A percentile compares a stretch with the other conserved stretches of the same genome.
Evolutionary conservation across 164 flowering plant species (phyloP).

Genomic region (Macadamia integrifolia): DNA sequence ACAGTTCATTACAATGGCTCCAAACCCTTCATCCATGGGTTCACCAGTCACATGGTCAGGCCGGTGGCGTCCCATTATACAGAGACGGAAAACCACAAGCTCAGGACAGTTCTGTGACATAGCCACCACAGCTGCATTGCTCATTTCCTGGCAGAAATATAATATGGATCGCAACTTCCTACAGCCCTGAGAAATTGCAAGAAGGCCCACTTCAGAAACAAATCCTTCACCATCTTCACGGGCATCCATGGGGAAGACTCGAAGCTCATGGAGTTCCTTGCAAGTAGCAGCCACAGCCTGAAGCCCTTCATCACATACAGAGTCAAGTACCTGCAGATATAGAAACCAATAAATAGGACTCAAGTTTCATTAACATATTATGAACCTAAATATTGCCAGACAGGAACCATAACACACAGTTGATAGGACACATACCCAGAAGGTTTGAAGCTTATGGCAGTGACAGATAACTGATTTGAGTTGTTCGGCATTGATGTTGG

Average conservation of each 20-base stretch:
- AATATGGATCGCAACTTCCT: slow-evolving; percentile 57
- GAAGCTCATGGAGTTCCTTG: slow-evolving; percentile 69
- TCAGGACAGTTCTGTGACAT: slow-evolving; percentile 78
- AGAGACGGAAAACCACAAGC: slow-evolving; percentile 70
- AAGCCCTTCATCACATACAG: slow-evolving; percentile 78
- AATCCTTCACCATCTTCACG: slow-evolving; percentile 54
- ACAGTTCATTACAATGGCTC: slow-evolving; percentile 82
- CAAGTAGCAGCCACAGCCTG: slow-evolving; percentile 74
- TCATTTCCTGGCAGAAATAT: slow-evolving; percentile 75
- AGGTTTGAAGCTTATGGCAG: slow-evolving; percentile 66
- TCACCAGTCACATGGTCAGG: slow-evolving; percentile 65
- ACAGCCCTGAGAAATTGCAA: slow-evolving; percentile 76
- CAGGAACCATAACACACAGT: slow-evolving; percentile 1
- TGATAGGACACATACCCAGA: slow-evolving; percentile 53
- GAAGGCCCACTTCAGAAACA: slow-evolving; percentile 75
- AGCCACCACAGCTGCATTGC: slow-evolving; percentile 67
- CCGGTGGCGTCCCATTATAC: slow-evolving; percentile 64
- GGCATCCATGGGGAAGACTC: slow-evolving; percentile 68
- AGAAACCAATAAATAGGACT: neutral
- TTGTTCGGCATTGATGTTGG: slow-evolving; percentile 54
- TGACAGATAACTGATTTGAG: slow-evolving; percentile 49
- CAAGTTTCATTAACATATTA: neutral
- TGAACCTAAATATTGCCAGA: neutral
- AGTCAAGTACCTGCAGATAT: slow-evolving; percentile 63
- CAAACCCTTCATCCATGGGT: slow-evolving; percentile 92